Base-by-base conservation (phyloP, 352 stramenopile species). In the Phytophthora pini region DNA sequence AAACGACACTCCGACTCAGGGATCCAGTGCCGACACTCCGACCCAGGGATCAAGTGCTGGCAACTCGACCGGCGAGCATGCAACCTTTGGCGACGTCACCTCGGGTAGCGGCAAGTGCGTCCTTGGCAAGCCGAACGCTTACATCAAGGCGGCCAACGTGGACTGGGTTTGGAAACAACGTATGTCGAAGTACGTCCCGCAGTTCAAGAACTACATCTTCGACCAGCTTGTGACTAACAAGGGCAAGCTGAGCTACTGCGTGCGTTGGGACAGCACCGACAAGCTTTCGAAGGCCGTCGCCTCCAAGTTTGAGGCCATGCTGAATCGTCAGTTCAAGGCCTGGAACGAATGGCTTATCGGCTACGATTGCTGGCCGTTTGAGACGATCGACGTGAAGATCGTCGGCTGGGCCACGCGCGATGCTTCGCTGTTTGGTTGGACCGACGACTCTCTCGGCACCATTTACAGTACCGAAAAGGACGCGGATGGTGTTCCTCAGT, bases 261-360 rank as follows among this genome's bases (percentile, higher is more conserved):
- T 85, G 13, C 76, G 76, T 31, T 85, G 76, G 73, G 74, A 85
- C 47, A 77, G 70, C 45, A 84, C 70, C 11, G 66, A 84, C 38
- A 74, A 69, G 40, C 70, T 85, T 7, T 64, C 71, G 24, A 79
- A 80, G 47, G 47, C 57, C 2, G 62, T 68, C 12, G 76, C 76
- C 10, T 69, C 66, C 56, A 78, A 84, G 70, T 82, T 85, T 40
- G 56, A 80, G 49, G 56, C 64, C 24, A 80, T 85, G 70, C 70
- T 82, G 20, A 75, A 79, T 20, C 56, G 55, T 3, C 62, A 70
- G 17, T 70, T 65, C 47, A 70, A 70, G 48, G 62, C 47, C 3
- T 70, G 62, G 62, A 70, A 70, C 47, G 47, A 65, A 32, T 70
- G 62, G 62, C 43, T 70, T 1, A 70, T 70, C 40, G 63, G 64